These are phyloP conservation scores for Bathelium albidoporum DNA, from an alignment of 495 filamentous ascomycete genomes.

Conservation along the genomic window DNA sequence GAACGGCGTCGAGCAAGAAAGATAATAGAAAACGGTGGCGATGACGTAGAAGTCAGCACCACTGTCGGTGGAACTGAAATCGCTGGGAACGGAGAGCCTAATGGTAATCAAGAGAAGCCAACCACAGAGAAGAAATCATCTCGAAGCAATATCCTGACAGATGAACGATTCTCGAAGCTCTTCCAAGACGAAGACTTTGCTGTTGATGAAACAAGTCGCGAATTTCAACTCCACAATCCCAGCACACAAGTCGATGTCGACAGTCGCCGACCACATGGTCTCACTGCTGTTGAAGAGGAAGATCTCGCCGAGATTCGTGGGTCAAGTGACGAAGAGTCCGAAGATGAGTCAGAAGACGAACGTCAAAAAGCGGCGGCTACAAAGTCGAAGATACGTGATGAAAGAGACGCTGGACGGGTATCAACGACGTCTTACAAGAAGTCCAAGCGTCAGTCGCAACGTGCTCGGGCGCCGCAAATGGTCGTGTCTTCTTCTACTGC, in stretches of 20 bases:
- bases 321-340: conserved; percentile 15
- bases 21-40: conserved; percentile 47
- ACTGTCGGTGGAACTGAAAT: conserved; percentile 24
- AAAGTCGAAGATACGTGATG: conserved; percentile 12
- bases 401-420: conserved; percentile 41
- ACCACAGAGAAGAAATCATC: conserved; percentile 4
- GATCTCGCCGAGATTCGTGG: conserved; percentile 35
- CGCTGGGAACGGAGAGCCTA: conserved; percentile 15
- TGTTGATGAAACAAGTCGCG: conserved; percentile 78
- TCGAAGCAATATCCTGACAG: conserved; percentile 47
- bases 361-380: conserved; percentile 35
- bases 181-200: conserved; percentile 91
- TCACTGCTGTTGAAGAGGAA: conserved; percentile 62
- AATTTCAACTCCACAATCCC: conserved; percentile 81
- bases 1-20: conserved; percentile 53
- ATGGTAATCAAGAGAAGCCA: not conserved
- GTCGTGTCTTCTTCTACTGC: conserved; percentile 42
- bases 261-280: conserved; percentile 40
- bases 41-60: conserved; percentile 29
- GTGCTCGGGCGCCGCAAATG: conserved; percentile 38
- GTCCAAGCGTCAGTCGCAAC: conserved; percentile 36
- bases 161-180: conserved; percentile 74
- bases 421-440: conserved; percentile 54
- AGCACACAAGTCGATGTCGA: conserved; percentile 43
- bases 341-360: conserved; percentile 30